phyloP scores from a whole-genome alignment of 2,329 filamentous ascomycete genomes.

The Penicillium hesseltinei region DNA sequence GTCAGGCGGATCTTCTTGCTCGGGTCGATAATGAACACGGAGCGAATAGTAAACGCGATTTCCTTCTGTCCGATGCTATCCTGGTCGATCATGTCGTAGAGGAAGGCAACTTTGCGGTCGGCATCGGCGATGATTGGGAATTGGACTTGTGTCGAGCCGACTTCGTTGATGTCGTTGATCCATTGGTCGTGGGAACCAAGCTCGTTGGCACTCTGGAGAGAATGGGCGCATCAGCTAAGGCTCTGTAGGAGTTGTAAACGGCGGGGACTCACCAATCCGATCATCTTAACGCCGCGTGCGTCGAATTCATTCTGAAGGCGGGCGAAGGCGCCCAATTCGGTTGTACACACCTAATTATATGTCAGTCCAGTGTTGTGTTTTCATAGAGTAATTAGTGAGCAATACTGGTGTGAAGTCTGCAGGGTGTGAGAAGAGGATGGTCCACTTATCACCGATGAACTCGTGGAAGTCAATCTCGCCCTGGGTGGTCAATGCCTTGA shows the following conservation, averaged over 20 bases:
- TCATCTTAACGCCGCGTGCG: conserved; percentile 84
- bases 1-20: conserved; percentile 91
- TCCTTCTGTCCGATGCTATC: conserved; percentile 78
- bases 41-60: conserved; percentile 90
- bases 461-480: conserved; percentile 68
- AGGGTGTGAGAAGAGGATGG: conserved; percentile 67
- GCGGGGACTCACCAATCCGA: conserved; percentile 61
- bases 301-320: conserved; percentile 85
- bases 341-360: conserved; percentile 62
- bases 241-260: background rate
- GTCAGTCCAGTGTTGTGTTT: background rate
- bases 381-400: background rate
- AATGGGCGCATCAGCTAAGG: background rate
- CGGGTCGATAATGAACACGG: conserved; percentile 93
- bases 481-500: conserved; percentile 64
- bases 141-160: conserved; percentile 66
- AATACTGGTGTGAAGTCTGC: conserved; percentile 84
- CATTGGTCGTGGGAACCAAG: conserved; percentile 79
- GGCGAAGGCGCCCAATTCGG: conserved; percentile 88
- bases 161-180: conserved; percentile 86
- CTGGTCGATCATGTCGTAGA: conserved; percentile 81
- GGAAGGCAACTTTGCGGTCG: conserved; percentile 71
- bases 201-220: conserved; percentile 71
- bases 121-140: conserved; percentile 85
- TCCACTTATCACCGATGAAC: conserved; percentile 67